Base-by-base conservation (phyloP, 2,329 filamentous ascomycete genomes). In the Rutstroemia sp. region DNA sequence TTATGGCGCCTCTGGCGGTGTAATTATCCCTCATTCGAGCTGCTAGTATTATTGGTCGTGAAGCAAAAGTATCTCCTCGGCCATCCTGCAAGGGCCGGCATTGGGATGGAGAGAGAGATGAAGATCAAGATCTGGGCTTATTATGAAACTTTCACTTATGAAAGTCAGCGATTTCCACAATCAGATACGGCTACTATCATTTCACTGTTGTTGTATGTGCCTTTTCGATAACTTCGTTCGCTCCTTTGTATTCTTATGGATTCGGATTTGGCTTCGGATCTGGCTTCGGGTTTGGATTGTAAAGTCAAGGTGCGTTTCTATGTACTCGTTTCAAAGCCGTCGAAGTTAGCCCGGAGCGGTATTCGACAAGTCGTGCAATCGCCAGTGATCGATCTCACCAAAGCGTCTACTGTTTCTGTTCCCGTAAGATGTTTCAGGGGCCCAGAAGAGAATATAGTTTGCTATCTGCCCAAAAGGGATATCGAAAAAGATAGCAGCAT, bases 341-440 rank as follows among this genome's bases (percentile, higher is more conserved):
- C 61, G 19, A 59, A 58, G 47, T 66, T 63, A 62, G 47, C 41
- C 1, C 49, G 57, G 30, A 57, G 45, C 46, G 54, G 60, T 25
- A 48, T 58, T n/a, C 53, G 58, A 48, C 58, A 63, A 16, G 56
- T 63, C 5, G 60, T 65, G 30, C 61, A 65, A 30, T 65, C 61
- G 10, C 64, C 63, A 5, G 53, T 66, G 51, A 46, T 55, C 10
- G 34, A 51, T 2, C 58, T 64, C 42, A 14, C 59, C 6, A 56
- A 57, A 38, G 46, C 46, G 5, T 48, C 48, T 2, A 19, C 30
- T 19, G 25, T 27, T 27, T 50, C 30, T 34, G 4, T 67, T 34
- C 63, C 63, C 37, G 61, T 64, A 16, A 65, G 54, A 47, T 60
- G 59, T 8, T 57, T 49, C 30, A 47, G 52, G 34, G 61, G 58